These are phyloP conservation scores for Apostasia ramifera DNA, from an alignment of 106 monocot species.

Conservation along the genomic window DNA sequence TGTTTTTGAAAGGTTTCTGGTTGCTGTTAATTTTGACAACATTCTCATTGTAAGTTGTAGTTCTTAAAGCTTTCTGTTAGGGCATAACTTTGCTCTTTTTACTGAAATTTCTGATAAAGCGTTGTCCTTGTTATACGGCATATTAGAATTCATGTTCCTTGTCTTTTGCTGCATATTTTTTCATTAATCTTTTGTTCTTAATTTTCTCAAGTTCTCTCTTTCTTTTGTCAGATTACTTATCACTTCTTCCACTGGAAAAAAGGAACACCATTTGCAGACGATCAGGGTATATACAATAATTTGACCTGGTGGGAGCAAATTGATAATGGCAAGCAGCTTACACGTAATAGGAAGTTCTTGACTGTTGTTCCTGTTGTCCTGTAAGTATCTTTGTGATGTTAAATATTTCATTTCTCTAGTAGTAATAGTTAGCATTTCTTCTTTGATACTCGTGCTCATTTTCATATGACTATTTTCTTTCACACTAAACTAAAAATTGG, in stretches of 20 bases:
- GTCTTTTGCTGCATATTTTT: background rate
- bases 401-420: background rate
- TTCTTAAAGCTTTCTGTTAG: too few relatives aligned
- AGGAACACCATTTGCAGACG: constrained; percentile 74
- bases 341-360: constrained; percentile 64
- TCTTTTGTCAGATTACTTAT: constrained; percentile 43
- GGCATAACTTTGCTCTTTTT: too few relatives aligned
- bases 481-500: too few relatives aligned
- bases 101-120: too few relatives aligned
- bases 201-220: background rate
- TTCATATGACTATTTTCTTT: too few relatives aligned
- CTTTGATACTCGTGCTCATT: too few relatives aligned
- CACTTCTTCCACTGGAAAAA: constrained; percentile 83
- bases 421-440: too few relatives aligned
- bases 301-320: constrained; percentile 85
- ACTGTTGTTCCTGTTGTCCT: constrained; percentile 69
- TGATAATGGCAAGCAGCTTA: constrained; percentile 71
- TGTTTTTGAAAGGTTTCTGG: too few relatives aligned
- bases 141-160: background rate
- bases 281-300: constrained; percentile 62
- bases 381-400: constrained; percentile 31
- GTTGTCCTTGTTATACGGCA: too few relatives aligned
- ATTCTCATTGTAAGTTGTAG: too few relatives aligned
- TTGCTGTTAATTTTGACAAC: too few relatives aligned
- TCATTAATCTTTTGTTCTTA: background rate